Percentiles rank a stretch among this genome's conserved stretches.
These are phyloP conservation scores for Ananas comosus DNA, from an alignment of 176 grass and related monocot species.

Conservation along the genomic window DNA sequence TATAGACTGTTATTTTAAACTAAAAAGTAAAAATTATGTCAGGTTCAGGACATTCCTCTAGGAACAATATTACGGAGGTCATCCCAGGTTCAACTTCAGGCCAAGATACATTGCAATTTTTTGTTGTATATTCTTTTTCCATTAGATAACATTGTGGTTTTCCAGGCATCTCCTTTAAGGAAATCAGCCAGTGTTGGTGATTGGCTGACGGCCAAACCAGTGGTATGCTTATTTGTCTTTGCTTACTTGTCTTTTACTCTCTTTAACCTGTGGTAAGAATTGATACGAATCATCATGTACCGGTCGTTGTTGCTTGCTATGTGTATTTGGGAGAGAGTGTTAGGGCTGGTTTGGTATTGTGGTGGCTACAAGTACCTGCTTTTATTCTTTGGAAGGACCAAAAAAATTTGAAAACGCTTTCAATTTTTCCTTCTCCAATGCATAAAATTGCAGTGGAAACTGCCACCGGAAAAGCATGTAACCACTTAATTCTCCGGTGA, in stretches of 20 bases:
- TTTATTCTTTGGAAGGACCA: no score
- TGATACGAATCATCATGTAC: no score
- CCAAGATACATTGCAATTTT: not conserved
- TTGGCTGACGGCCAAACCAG: slow-evolving; percentile 53
- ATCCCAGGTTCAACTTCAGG: slow-evolving; percentile 35
- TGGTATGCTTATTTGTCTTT: slow-evolving; percentile 42
- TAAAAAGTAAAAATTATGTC: slow-evolving; percentile 12
- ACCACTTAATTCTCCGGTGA: no score
- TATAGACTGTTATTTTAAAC: slow-evolving; percentile 15
- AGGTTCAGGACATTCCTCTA: slow-evolving; percentile 69
- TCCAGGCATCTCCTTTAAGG: slow-evolving; percentile 59
- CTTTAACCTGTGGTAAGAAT: no score
- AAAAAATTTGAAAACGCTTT: no score
- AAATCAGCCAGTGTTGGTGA: slow-evolving; percentile 98
- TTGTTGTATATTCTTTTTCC: not conserved
- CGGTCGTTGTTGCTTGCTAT: no score
- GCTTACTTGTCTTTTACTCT: not conserved
- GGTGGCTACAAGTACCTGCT: no score
- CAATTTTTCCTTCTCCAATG: no score
- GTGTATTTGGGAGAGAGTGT: no score
- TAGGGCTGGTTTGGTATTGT: no score
- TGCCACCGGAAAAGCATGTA: no score
- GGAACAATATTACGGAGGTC: slow-evolving; percentile 44
- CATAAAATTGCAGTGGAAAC: no score
- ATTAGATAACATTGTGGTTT: slow-evolving; percentile 23